Conservation (phyloP, 2,329 filamentous ascomycete genomes). For the Trichoderma asperellum region DNA sequence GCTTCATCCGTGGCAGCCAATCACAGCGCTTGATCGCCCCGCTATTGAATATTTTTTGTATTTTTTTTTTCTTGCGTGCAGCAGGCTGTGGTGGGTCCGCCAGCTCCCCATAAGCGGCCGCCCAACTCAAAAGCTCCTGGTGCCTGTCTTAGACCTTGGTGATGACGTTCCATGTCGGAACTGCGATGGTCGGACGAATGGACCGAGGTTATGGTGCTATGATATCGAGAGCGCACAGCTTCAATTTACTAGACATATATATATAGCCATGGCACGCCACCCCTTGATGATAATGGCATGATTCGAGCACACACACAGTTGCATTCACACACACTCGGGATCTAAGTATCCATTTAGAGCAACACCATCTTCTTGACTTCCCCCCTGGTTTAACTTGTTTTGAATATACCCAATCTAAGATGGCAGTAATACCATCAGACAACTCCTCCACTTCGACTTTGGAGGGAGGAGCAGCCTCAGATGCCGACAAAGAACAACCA, state of each 20-base stretch:
- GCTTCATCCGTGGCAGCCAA: slow-evolving; percentile 22
- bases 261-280: slow-evolving; percentile 23
- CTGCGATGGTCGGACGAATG: slow-evolving; percentile 18
- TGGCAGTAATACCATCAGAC: slow-evolving; percentile 7
- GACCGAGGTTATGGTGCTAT: slow-evolving; percentile 25
- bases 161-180: slow-evolving; percentile 21
- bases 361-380: neutral
- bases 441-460: slow-evolving; percentile 12
- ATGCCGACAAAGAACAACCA: neutral
- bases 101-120: slow-evolving; percentile 6
- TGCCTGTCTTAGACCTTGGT: neutral
- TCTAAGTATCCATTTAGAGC: neutral
- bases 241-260: slow-evolving; percentile 6
- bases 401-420: neutral
- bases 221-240: neutral
- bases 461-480: neutral
- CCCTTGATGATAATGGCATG: slow-evolving; percentile 10
- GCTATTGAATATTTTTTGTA: neutral
- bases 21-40: neutral
- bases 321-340: neutral
- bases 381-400: neutral
- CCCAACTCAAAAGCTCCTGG: slow-evolving; percentile 8
- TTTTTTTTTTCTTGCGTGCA: neutral
- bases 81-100: slow-evolving; percentile 12
- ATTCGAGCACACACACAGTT: slow-evolving; percentile 22